Evolutionary conservation across 768 basidiomycete genomes (phyloP).

Genomic region (Bullera alba): DNA sequence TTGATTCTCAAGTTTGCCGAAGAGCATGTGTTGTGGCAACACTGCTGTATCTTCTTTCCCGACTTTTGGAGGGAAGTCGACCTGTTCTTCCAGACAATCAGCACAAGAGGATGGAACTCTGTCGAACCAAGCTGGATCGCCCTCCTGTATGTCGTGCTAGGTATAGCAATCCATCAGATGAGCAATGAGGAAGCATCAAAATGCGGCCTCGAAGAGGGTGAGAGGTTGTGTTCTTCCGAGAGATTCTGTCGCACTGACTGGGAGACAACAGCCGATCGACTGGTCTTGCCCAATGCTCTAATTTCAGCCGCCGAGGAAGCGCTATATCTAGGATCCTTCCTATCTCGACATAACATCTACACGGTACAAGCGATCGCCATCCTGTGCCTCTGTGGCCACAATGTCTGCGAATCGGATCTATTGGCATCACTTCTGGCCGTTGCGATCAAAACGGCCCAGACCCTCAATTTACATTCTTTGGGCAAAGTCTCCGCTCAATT

Average conservation of each 20-base stretch:
- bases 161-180: constrained; percentile 23
- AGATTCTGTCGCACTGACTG: not conserved
- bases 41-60: constrained; percentile 16
- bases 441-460: constrained; percentile 21
- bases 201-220: constrained; percentile 14
- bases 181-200: constrained; percentile 4
- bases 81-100: constrained; percentile 5
- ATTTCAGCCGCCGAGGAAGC: constrained; percentile 15
- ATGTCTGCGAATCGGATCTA: constrained; percentile 22
- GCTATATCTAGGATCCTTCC: constrained; percentile 8
- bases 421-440: constrained; percentile 15
- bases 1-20: constrained; percentile 7
- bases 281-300: constrained; percentile 15
- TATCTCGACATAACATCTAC: constrained; percentile 9
- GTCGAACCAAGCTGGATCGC: constrained; percentile 15
- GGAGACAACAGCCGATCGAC: constrained; percentile 7
- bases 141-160: constrained; percentile 12
- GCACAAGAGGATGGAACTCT: constrained; percentile 2
- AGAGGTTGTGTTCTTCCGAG: not conserved
- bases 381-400: constrained; percentile 16
- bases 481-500: not conserved
- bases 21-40: constrained; percentile 14
- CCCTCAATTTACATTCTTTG: constrained; percentile 11
- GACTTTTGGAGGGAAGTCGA: constrained; percentile 8
- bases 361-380: constrained; percentile 18